Percentiles rank a stretch among this genome's conserved stretches.
Evolutionary conservation across 805 yeast genomes (phyloP).

Genomic region (Saturnispora dispora): DNA sequence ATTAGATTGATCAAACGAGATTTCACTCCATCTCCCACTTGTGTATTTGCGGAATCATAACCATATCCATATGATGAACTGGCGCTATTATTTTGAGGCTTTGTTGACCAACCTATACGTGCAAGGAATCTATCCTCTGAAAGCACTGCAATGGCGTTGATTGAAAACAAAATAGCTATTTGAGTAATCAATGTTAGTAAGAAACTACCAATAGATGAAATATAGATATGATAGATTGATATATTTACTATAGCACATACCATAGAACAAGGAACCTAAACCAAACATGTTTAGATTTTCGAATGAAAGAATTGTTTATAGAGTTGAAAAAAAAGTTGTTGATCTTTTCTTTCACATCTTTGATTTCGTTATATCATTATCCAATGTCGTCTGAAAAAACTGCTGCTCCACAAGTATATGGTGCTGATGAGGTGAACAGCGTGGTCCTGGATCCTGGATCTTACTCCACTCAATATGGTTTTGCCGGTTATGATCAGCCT

Average conservation of each 20-base stretch:
- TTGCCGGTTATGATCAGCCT: slow-evolving; percentile 89
- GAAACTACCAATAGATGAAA: neutral
- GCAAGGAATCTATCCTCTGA: slow-evolving; percentile 52
- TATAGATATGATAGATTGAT: neutral
- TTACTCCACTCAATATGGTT: slow-evolving; percentile 73
- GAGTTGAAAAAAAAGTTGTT: neutral
- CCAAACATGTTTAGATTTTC: slow-evolving; percentile 4
- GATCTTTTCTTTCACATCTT: neutral
- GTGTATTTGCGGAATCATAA: slow-evolving; percentile 6
- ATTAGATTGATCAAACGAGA: slow-evolving; percentile 43
- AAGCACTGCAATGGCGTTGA: slow-evolving; percentile 50
- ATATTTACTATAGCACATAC: neutral
- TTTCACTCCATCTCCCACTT: slow-evolving; percentile 28
- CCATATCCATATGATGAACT: slow-evolving; percentile 18
- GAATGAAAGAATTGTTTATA: neutral
- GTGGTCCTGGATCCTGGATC: slow-evolving; percentile 90
- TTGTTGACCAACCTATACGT: slow-evolving; percentile 34
- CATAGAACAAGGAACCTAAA: slow-evolving; percentile 6
- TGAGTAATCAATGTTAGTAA: neutral
- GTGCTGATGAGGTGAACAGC: slow-evolving; percentile 83
- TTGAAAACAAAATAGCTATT: slow-evolving; percentile 36
- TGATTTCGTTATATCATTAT: neutral
- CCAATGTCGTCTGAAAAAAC: slow-evolving; percentile 17
- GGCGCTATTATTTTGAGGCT: slow-evolving; percentile 27
- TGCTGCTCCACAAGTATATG: slow-evolving; percentile 43